phyloP scores from a whole-genome alignment of 345 rosid genomes.

The Schrenkiella parvula region DNA sequence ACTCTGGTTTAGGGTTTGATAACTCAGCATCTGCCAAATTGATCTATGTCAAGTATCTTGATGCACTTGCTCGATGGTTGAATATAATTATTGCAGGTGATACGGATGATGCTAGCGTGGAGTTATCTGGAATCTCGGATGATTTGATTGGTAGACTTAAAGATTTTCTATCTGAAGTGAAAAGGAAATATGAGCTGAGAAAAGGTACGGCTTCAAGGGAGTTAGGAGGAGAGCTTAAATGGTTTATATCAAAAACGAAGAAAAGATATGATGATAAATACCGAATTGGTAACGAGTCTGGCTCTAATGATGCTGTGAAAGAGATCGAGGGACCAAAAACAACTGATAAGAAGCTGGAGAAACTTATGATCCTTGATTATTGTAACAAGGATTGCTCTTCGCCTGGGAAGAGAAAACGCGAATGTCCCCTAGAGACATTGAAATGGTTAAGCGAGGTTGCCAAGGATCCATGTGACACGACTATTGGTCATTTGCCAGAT shows the following conservation, averaged over 20 bases:
- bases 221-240: constrained; percentile 19
- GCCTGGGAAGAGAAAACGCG: constrained; percentile 50
- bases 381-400: neutral
- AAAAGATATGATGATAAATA: constrained; percentile 18
- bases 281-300: constrained; percentile 30
- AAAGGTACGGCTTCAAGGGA: constrained; percentile 15
- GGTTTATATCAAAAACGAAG: constrained; percentile 28
- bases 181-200: constrained; percentile 31
- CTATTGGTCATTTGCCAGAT: constrained; percentile 54
- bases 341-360: neutral
- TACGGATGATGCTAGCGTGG: constrained; percentile 2
- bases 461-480: constrained; percentile 53
- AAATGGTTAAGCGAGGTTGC: constrained; percentile 62
- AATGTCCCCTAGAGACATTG: constrained; percentile 42
- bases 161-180: constrained; percentile 31
- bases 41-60: constrained; percentile 50
- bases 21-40: constrained; percentile 37
- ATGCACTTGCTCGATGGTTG: constrained; percentile 44
- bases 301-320: constrained; percentile 18
- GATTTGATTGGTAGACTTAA: constrained; percentile 36
- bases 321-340: neutral
- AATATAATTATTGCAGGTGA: constrained; percentile 29
- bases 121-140: constrained; percentile 27
- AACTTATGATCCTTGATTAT: neutral
- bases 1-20: constrained; percentile 39